Percentiles rank a stretch among this genome's conserved stretches.
Evolutionary conservation across 176 grass and related monocot genomes (phyloP).

Genomic region (Poa pratensis): DNA sequence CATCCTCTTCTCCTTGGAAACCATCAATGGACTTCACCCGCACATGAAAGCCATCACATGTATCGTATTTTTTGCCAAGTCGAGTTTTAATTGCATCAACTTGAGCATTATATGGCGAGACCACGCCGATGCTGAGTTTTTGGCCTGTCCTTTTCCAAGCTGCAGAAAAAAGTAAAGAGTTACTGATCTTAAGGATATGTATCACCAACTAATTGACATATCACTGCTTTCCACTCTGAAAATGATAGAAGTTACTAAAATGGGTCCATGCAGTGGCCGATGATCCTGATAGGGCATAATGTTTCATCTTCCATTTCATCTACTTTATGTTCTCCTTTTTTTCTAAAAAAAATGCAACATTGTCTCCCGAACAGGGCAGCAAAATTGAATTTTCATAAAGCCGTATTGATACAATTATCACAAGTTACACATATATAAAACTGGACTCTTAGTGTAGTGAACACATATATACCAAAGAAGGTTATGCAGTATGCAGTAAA

Average conservation of each 20-base stretch:
- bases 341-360: slow-evolving; percentile 10
- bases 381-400: slow-evolving; percentile 4
- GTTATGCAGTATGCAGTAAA: neutral
- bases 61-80: slow-evolving; percentile 56
- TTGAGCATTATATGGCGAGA: slow-evolving; percentile 77
- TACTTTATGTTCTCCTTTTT: slow-evolving; percentile 1
- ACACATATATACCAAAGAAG: slow-evolving; percentile 9
- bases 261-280: neutral
- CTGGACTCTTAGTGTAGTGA: neutral
- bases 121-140: slow-evolving; percentile 59
- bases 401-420: neutral
- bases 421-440: neutral
- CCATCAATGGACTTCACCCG: slow-evolving; percentile 75
- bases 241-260: neutral
- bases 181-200: neutral
- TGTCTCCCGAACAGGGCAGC: neutral
- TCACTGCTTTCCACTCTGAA: neutral
- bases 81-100: slow-evolving; percentile 58
- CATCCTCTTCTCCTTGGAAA: slow-evolving; percentile 82
- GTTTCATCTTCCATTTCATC: neutral
- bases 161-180: slow-evolving; percentile 33
- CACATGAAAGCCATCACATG: slow-evolving; percentile 54
- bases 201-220: neutral
- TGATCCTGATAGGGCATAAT: neutral
- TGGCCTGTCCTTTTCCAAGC: slow-evolving; percentile 45